Base-by-base conservation (phyloP, 768 basidiomycete species). In the Leccinum obscurum region DNA sequence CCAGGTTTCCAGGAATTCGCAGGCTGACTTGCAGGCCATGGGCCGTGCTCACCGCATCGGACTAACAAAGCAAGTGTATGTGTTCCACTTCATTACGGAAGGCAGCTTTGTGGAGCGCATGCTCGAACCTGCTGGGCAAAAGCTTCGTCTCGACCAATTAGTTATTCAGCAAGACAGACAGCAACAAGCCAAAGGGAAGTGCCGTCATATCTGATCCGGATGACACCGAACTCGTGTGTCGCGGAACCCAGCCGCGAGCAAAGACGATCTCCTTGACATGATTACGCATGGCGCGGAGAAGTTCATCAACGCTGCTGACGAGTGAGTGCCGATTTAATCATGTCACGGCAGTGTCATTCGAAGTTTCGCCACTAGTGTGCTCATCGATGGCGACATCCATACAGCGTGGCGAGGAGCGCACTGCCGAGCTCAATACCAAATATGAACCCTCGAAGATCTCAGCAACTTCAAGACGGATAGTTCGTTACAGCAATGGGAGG, bases 1-100 rank as follows among this genome's bases (percentile, higher is more conserved):
- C 54, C 53, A 22, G 28, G 51, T 6, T 49, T 20, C 64, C 44
- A 93, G 90, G 94, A 99, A 98, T 73, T 95, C 97, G 1, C 97
- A 99, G 77, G 97, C 96, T 2, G 97, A 99, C 78, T 76, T 99
- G 51, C 97, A 99, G 72, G 97, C 97, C 6, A 98, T 97, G 96
- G 95, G 98, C 70, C 91, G 94, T 59, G 95, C 95, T 0, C 96
- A 99, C 73, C 86, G 95, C 22, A 98, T 99, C 52, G 96, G 96
- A 6, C 96, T 98, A 76, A 97, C 86, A 28, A 88, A 81, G 64
- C 93, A 94, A 2, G 94, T 97, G 37, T 80, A 97, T 48, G 87
- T 97, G 52, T 96, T 93, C 77, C 83, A 95, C 37, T 82, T 98
- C 7, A 85, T 96, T 35, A 90, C 87, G 26, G 88, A 85, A 17